Evolutionary conservation across 2,329 filamentous ascomycete species (phyloP).

Genomic region (Pseudohalonectria lignicola): DNA sequence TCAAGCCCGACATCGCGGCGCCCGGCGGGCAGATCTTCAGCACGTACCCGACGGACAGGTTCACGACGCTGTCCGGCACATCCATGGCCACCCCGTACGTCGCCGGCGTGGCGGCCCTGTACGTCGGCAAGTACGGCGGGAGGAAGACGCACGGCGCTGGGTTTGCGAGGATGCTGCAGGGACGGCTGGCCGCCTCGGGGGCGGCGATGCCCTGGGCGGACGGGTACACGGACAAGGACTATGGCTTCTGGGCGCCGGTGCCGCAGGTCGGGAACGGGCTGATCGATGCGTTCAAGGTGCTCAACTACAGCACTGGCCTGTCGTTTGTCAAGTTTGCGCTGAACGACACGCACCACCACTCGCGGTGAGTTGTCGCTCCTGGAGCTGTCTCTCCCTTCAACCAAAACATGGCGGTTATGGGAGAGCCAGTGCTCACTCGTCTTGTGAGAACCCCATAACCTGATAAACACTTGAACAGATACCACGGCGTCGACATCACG

Average conservation of each 20-base stretch:
- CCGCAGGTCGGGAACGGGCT: slow-evolving; percentile 27
- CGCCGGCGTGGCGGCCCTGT: slow-evolving; percentile 29
- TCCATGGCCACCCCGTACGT: slow-evolving; percentile 36
- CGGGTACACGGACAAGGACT: slow-evolving; percentile 10
- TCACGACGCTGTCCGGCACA: slow-evolving; percentile 31
- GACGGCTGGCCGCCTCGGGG: slow-evolving; percentile 20
- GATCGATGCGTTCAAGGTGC: slow-evolving; percentile 26
- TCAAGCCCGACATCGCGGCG: slow-evolving; percentile 30
- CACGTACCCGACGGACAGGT: slow-evolving; percentile 25
- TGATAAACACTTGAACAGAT: too few species aligned
- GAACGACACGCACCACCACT: slow-evolving; percentile 31
- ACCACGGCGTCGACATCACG: slow-evolving; percentile 18
- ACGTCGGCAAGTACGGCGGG: slow-evolving; percentile 21
- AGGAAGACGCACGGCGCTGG: slow-evolving; percentile 17
- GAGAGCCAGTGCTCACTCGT: too few species aligned
- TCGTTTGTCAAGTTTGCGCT: slow-evolving; percentile 26
- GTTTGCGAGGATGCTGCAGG: slow-evolving; percentile 16
- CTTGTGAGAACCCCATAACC: too few species aligned
- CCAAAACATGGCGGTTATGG: too few species aligned
- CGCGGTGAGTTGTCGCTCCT: too few species aligned
- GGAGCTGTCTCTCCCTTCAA: too few species aligned
- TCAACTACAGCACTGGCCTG: slow-evolving; percentile 24
- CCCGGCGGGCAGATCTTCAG: slow-evolving; percentile 33
- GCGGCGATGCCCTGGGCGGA: slow-evolving; percentile 17
- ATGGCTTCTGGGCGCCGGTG: slow-evolving; percentile 11